Evolutionary conservation across 2,329 filamentous ascomycete genomes (phyloP), one percentile per base, ranked within the genome.

Genomic region (Aspergillus intermedius): DNA sequence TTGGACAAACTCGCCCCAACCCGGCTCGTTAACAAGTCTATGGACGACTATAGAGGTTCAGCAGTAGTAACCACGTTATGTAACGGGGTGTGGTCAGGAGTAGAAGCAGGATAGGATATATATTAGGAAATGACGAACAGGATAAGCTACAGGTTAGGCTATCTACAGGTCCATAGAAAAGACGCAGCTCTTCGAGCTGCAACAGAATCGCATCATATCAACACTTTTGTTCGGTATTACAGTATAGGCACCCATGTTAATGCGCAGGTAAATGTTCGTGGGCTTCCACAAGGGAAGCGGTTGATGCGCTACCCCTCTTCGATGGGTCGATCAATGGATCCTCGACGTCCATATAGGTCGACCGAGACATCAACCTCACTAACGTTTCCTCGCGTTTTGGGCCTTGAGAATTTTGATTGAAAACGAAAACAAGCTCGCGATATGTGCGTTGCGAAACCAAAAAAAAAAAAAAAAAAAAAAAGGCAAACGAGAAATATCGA

Each of bases 201-300:
- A 21, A 21, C 21, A 21, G 21, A 4, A 21, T 21, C 21, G 21
- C 21, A 21, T 17, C 56, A 50, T 23, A 65, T 63, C 41, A 39
- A 54, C 22, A 64, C 57, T 4, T 65, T 64, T 51, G 44, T 65
- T 5, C 47, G 48, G 49, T 49, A 64, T 45, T 64, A 64, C 44
- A 52, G 54, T 21, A 49, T 63, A 9, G 61, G 54, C 37, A 56
- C 64, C 22, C 17, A 64, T 40, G 46, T 64, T 10, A 51, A 66
- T 39, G 42, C 46, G 8, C 51, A 64, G 53, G 55, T 48, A 12
- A 64, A 64, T 52, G 42, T 62, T 32, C 45, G 49, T 13, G 54
- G 55, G 39, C 44, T 55, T 32, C 51, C 49, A 28, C 52, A 51
- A 41, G 15, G 62, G 45, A 64, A 58, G 22, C 34, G 53, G 34